Evolutionary conservation across 129 eudicot species (phyloP).

Genomic region (Glebionis coronaria): DNA sequence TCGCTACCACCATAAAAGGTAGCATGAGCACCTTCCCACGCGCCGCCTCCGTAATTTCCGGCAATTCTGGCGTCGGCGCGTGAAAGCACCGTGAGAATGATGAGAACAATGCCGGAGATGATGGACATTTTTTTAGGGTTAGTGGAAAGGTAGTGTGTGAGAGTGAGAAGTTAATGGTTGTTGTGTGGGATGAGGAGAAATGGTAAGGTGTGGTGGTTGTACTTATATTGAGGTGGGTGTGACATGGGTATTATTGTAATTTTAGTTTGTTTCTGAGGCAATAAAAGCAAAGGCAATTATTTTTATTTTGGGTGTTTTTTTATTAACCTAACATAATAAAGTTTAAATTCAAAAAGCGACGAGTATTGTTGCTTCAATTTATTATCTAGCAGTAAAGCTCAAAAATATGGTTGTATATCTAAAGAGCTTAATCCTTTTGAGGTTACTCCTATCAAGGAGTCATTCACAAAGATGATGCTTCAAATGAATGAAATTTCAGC

Average conservation of each 20-base stretch:
- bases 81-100: constrained; percentile 26
- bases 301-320: background rate
- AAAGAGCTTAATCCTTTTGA: too few species aligned
- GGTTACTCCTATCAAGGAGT: too few species aligned
- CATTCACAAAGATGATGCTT: too few species aligned
- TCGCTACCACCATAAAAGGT: constrained; percentile 94
- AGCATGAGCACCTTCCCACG: constrained; percentile 86
- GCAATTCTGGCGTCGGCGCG: constrained; percentile 64
- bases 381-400: too few species aligned
- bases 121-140: constrained; percentile 19
- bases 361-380: too few species aligned
- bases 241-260: constrained; percentile 22
- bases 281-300: background rate
- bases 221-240: constrained; percentile 17
- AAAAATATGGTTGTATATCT: too few species aligned
- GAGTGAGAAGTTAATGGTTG: background rate
- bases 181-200: constrained; percentile 8
- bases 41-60: constrained; percentile 70
- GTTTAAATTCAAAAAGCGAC: too few species aligned
- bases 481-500: too few species aligned
- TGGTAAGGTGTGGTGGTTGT: constrained; percentile 17
- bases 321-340: too few species aligned
- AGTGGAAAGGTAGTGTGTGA: background rate
- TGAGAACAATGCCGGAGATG: constrained; percentile 19
- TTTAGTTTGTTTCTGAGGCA: background rate